Conservation (phyloP, 1,284 basidiomycete genomes). For the Tausonia pullulans region DNA sequence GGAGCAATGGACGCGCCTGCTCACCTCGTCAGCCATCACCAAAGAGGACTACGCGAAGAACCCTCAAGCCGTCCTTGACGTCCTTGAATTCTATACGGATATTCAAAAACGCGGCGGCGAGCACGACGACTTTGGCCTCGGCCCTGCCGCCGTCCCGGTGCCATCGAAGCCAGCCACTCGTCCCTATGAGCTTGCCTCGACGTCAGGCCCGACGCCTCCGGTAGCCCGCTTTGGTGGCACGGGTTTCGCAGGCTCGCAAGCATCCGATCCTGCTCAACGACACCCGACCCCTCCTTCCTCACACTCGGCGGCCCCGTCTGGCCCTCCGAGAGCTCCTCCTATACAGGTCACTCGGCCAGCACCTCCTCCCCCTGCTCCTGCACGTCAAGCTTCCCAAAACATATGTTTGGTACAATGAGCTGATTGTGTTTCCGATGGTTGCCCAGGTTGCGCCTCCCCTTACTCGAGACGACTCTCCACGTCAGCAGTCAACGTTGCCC, state of each 20-base stretch:
- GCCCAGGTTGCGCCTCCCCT: too few relatives aligned
- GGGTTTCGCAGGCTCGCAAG: conserved; percentile 54
- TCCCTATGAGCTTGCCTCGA: conserved; percentile 7
- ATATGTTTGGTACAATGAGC: background rate
- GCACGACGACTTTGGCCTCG: conserved; percentile 40
- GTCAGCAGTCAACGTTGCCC: too few relatives aligned
- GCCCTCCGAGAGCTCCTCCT: background rate
- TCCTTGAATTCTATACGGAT: conserved; percentile 96
- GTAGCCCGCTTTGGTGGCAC: conserved; percentile 73
- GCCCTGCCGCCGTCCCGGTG: conserved; percentile 2
- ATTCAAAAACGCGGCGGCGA: conserved; percentile 88
- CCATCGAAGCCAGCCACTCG: conserved; percentile 5
- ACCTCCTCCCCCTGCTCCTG: background rate
- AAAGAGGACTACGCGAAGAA: conserved; percentile 95
- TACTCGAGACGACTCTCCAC: too few relatives aligned
- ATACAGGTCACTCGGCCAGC: background rate
- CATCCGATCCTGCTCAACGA: conserved; percentile 12
- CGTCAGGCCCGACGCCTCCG: conserved; percentile 21
- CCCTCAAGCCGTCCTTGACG: conserved; percentile 92
- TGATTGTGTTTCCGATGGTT: background rate
- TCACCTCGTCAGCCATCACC: conserved; percentile 94
- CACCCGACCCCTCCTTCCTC: background rate
- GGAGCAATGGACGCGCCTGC: conserved; percentile 89
- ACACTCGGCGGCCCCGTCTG: background rate
- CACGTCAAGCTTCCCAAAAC: too few relatives aligned